Base-by-base conservation (phyloP, 352 stramenopile genomes). In the Pythium apleroticum region DNA sequence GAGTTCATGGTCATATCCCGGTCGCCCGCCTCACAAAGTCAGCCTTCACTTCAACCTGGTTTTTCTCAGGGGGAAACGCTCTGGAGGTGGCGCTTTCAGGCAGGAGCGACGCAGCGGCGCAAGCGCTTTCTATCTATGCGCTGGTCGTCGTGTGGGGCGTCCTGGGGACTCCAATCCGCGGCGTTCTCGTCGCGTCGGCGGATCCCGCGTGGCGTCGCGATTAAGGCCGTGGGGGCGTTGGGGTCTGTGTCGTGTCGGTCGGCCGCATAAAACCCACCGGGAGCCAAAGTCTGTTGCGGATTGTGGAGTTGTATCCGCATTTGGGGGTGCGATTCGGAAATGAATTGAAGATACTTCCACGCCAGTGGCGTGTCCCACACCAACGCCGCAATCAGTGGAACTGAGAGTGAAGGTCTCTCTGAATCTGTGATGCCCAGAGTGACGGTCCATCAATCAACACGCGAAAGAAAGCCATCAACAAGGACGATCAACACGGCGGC, bases 11-110 rank as follows among this genome's bases (percentile, higher is more conserved):
- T 57, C 24, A 17, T 46, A 12, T 1, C 49, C 43, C 9, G 25
- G 33, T 11, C n/a, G n/a, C 43, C 43, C 43, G 43, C 43, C 43
- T 50, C 43, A 50, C 43, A 50, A 28, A 27, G n/a, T 50, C n/a
- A n/a, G n/a, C n/a, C 27, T 19, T 22, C 56, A 70, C 63, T 71
- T 65, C 65, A 69, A 69, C 63, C 63, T 64, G n/a, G 45, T 50
- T 50, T 24, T 22, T 50, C 22, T 49, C 20, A 24, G 43, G 2
- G 20, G 22, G 17, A 50, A 50, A 28, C 43, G 43, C 15, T 6
- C n/a, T 17, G 19, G 10, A 17, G 43, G 20, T 28, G 7, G 43
- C 20, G 43, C 43, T 50, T 50, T 50, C 43, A 20, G 17, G 43
- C 15, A 19, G 43, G 22, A 27, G 19, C n/a, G 6, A 50, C 43